Evolutionary conservation across 129 eudicot species (phyloP), one percentile per base, ranked within the genome.

Genomic region (Centella asiatica): DNA sequence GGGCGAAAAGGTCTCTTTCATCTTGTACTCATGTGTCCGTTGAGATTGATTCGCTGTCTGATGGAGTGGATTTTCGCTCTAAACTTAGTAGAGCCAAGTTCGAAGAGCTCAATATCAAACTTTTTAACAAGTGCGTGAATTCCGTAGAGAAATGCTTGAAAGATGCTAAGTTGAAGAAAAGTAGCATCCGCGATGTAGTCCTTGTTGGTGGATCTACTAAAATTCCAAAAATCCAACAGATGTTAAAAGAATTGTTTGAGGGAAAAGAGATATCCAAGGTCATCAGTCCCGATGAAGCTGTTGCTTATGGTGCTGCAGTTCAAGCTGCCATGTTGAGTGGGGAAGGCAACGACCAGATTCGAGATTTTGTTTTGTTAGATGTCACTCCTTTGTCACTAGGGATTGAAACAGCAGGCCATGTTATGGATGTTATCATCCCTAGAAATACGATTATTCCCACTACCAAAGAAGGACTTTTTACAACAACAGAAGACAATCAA

Each of bases 371-470:
- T 42, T 67, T 75, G 4, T 59, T 69, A 11, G 79, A 75, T 44
- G 79, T 69, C 23, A 69, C 79, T n/a, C 79, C 75, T 14, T 49
- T 75, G 18, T 75, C 79, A 7, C 75, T 75, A 0, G 79, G 79
- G n/a, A 24, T 75, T 20, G 71, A 68, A 32, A 64, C 66, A 23
- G 32, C 14, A 11, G 58, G 58, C 19, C 57, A 65, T 1, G 75
- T 71, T 12, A 75, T 75, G 79, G 37, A 65, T 1, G 79, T 75
- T 5, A 18, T 75, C n/a, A 64, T 75, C 2, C 75, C 67, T 17
- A 62, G 71, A 36, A 75, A 75, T 62, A 75, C 79, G 0, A 69
- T 72, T 4, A 75, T 75, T 33, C 79, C 79, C 1, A 75, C 79
- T 20, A 75, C 50, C 5, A 52, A 52, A n/a, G 39, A 69, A 62